These are phyloP conservation scores for Suillus paluster DNA, from an alignment of 768 basidiomycete genomes.

Conservation along the genomic window DNA sequence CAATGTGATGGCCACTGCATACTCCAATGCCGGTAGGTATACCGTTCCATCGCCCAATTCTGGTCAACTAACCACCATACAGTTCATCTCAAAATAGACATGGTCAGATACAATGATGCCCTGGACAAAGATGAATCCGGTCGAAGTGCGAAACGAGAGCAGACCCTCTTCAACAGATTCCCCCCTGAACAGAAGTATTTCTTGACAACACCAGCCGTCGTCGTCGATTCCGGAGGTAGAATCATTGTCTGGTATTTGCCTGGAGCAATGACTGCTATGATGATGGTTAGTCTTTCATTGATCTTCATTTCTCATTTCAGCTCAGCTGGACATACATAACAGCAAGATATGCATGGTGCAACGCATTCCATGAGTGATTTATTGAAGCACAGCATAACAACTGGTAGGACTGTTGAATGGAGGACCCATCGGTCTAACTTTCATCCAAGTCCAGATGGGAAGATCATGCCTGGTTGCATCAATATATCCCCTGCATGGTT, in stretches of 20 bases:
- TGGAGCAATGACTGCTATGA: background rate
- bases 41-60: background rate
- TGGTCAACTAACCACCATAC: background rate
- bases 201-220: background rate
- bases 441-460: background rate
- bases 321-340: background rate
- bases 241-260: constrained; percentile 2
- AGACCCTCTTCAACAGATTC: background rate
- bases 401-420: background rate
- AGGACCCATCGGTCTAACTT: background rate
- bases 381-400: background rate
- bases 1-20: background rate
- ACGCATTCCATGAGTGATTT: background rate
- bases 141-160: background rate
- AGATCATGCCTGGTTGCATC: background rate
- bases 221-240: background rate
- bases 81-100: background rate
- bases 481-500: constrained; percentile 3
- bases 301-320: background rate
- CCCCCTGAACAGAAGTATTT: background rate
- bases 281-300: background rate
- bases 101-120: background rate
- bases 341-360: background rate
- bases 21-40: background rate
- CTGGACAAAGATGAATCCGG: background rate